Conservation (phyloP, 192 early-diverging fungal species). For the Coemansia sp. region DNA sequence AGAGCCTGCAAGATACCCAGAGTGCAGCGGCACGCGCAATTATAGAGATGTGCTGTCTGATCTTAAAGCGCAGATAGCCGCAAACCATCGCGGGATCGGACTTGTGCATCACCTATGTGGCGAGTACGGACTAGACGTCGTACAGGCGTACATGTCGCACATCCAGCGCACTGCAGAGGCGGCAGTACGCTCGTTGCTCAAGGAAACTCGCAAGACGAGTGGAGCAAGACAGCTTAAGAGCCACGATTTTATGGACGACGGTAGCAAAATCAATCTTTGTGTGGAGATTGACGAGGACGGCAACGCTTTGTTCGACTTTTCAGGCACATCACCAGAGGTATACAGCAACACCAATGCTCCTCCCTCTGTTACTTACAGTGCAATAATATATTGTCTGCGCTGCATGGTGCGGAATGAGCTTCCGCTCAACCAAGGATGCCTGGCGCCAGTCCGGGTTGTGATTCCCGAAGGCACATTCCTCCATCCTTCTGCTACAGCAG, state of each 20-base stretch:
- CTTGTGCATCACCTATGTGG: conserved; percentile 78
- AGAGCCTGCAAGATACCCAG: conserved; percentile 80
- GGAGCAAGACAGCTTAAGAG: conserved; percentile 50
- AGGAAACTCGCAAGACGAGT: conserved; percentile 53
- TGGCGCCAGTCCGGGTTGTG: conserved; percentile 76
- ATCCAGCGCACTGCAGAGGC: conserved; percentile 88
- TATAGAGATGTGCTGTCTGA: conserved; percentile 91
- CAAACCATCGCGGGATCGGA: conserved; percentile 90
- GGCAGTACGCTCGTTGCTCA: conserved; percentile 80
- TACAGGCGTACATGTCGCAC: conserved; percentile 94
- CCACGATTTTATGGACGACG: conserved; percentile 91
- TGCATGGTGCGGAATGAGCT: conserved; percentile 88
- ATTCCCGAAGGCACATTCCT: conserved; percentile 84
- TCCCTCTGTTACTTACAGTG: conserved; percentile 76
- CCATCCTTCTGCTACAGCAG: conserved; percentile 75
- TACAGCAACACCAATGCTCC: conserved; percentile 90
- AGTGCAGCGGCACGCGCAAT: conserved; percentile 87
- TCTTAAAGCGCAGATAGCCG: conserved; percentile 95
- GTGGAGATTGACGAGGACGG: conserved; percentile 77
- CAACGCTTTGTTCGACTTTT: conserved; percentile 90
- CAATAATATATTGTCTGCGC: conserved; percentile 95
- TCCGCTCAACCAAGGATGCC: conserved; percentile 93
- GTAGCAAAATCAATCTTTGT: conserved; percentile 71
- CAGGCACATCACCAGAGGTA: conserved; percentile 83
- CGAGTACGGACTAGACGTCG: conserved; percentile 82